Percentiles rank a stretch among this genome's conserved stretches.
Evolutionary conservation across 257 asterid species (phyloP).

Genomic region (Nicotiana undulata): DNA sequence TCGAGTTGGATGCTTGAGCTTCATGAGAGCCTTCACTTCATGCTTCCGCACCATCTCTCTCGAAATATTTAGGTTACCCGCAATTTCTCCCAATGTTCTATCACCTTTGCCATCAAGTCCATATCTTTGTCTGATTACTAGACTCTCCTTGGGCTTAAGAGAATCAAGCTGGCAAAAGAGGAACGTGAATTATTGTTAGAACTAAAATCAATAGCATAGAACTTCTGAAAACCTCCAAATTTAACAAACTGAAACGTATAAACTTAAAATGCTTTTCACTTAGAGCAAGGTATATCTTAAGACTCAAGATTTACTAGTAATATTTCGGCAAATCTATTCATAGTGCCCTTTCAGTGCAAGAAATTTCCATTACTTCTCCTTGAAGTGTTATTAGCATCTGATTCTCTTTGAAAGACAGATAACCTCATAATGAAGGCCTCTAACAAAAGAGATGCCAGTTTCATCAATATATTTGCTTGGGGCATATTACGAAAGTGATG

Average conservation of each 20-base stretch:
- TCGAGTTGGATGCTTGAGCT: slow-evolving; percentile 92
- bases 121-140: slow-evolving; percentile 90
- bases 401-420: not conserved
- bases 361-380: not conserved
- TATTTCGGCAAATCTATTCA: not conserved
- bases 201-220: not conserved
- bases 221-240: not conserved
- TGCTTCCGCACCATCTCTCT: slow-evolving; percentile 96
- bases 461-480: not conserved
- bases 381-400: not conserved
- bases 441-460: not conserved
- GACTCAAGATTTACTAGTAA: not conserved
- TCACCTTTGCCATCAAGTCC: slow-evolving; percentile 95
- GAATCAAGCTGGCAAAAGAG: slow-evolving; percentile 71
- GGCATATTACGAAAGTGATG: not conserved
- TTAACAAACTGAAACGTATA: not conserved
- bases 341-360: not conserved
- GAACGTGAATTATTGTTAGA: not conserved
- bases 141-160: slow-evolving; percentile 89
- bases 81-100: slow-evolving; percentile 90
- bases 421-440: not conserved
- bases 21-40: slow-evolving; percentile 91
- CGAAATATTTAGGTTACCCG: slow-evolving; percentile 81
- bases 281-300: not conserved
- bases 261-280: not conserved